Conservation (phyloP, 1,284 basidiomycete species). For the Cronartium quercuum region DNA sequence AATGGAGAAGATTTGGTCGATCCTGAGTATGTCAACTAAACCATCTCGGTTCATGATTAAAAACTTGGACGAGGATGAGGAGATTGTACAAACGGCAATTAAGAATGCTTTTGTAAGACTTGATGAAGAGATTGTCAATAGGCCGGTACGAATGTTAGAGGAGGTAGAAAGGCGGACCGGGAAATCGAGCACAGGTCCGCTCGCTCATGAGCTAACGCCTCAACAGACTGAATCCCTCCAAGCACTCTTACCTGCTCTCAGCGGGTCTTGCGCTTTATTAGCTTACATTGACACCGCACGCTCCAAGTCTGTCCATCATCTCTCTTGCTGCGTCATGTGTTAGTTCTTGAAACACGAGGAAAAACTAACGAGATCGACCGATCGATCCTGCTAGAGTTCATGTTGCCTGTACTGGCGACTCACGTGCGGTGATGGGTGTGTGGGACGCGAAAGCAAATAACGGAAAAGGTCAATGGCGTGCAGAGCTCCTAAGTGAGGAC, state of each 20-base stretch:
- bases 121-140: conserved; percentile 69
- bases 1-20: conserved; percentile 45
- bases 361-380: conserved; percentile 16
- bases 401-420: conserved; percentile 87
- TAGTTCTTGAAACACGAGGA: neutral
- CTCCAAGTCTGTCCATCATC: conserved; percentile 11
- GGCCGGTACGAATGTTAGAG: conserved; percentile 64
- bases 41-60: conserved; percentile 2
- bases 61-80: conserved; percentile 56
- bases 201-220: conserved; percentile 13
- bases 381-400: conserved; percentile 55
- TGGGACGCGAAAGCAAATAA: conserved; percentile 54
- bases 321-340: neutral
- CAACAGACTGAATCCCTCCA: conserved; percentile 46
- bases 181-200: neutral
- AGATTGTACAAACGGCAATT: conserved; percentile 64
- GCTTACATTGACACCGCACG: conserved; percentile 71
- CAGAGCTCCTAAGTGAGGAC: conserved; percentile 87
- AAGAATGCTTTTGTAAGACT: conserved; percentile 69
- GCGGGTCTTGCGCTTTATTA: conserved; percentile 80
- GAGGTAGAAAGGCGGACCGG: neutral
- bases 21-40: conserved; percentile 4
- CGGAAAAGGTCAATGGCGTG: conserved; percentile 64
- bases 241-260: conserved; percentile 67
- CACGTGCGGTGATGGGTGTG: conserved; percentile 87